Percentiles rank a stretch among this genome's conserved stretches.
Evolutionary conservation across 2,329 filamentous ascomycete species (phyloP).

Genomic region (Cercospora sp.): DNA sequence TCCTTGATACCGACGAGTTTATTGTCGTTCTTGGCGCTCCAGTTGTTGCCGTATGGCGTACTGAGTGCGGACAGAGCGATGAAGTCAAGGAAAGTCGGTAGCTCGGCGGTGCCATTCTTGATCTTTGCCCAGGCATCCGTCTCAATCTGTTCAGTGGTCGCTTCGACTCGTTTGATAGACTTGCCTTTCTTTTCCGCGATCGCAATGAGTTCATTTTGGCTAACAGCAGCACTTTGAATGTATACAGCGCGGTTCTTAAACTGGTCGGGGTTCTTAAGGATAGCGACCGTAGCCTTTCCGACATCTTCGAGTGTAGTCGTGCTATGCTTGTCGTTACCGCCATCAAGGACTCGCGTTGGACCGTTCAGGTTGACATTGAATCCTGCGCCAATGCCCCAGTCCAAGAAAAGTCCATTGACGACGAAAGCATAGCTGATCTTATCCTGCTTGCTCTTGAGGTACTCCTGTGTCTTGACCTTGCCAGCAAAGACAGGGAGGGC

Average conservation of each 20-base stretch:
- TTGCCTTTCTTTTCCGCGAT: conserved; percentile 38
- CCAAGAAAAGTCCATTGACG: conserved; percentile 40
- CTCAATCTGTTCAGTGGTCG: conserved; percentile 34
- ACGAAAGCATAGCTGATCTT: conserved; percentile 40
- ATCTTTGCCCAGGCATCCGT: conserved; percentile 36
- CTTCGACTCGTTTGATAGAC: conserved; percentile 29
- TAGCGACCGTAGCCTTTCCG: conserved; percentile 38
- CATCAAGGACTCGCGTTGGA: conserved; percentile 39
- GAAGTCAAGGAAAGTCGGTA: conserved; percentile 33
- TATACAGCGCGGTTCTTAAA: conserved; percentile 42
- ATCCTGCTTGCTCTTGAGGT: conserved; percentile 35
- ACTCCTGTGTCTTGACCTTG: conserved; percentile 41
- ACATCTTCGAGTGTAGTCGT: conserved; percentile 37
- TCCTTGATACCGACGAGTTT: conserved; percentile 40
- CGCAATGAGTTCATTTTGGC: conserved; percentile 42
- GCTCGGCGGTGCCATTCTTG: conserved; percentile 24
- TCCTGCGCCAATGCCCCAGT: conserved; percentile 38
- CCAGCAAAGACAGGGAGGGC: conserved; percentile 41
- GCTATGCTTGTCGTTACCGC: conserved; percentile 39
- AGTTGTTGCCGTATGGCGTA: conserved; percentile 38
- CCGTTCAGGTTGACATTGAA: conserved; percentile 36
- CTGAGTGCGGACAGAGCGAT: conserved; percentile 34
- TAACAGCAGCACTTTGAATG: conserved; percentile 39
- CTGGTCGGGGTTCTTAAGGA: conserved; percentile 38
- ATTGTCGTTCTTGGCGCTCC: conserved; percentile 40